Evolutionary conservation across 2,329 filamentous ascomycete species (phyloP), one percentile per base, ranked within the genome.

Genomic region (Penicillium sp.): DNA sequence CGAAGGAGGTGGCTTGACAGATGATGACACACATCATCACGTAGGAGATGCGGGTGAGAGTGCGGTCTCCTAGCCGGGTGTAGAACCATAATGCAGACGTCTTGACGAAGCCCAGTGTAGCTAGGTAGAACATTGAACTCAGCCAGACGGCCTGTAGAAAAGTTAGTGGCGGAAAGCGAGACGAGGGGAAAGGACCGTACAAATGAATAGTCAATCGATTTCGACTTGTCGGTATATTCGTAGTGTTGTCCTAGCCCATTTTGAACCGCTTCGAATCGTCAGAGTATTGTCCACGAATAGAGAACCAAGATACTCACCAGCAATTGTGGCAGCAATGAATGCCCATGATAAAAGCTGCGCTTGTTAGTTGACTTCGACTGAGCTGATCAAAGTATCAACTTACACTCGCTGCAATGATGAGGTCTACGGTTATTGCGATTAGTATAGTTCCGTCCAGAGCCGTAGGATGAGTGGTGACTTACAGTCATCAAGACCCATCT

Each of bases 81-180:
- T 79, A 79, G 33, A 79, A 71, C 23, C 70, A 70, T 18, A 79
- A 68, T 2, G 77, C 74, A 1, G 76, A 79, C 26, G 74, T 68
- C 59, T 80, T 80, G 64, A 79, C 68, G 60, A 79, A 78, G 18
- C 76, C 76, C 3, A 79, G 65, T 31, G 66, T 70, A 34, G 76
- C 71, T 21, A 78, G 75, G 53, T 79, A 78, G 59, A 80, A 80
- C 62, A 74, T 79, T 12, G 72, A 79, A 53, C 72, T 79, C 53
- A 76, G 73, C 66, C 75, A 77, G 31, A 78, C 73, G 12, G 65
- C 67, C 69, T 76, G 50, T n/a, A 21, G 39, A 12, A 39, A 23
- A 31, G n/a, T 58, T 45, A 56, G 46, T 15, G 29, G 26, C 13
- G 24, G 28, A 6, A 29, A 45, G 18, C 4, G 31, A 16, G 34